phyloP scores from a whole-genome alignment of 768 basidiomycete genomes.

The Rhodosporidiobolus odoratus region DNA sequence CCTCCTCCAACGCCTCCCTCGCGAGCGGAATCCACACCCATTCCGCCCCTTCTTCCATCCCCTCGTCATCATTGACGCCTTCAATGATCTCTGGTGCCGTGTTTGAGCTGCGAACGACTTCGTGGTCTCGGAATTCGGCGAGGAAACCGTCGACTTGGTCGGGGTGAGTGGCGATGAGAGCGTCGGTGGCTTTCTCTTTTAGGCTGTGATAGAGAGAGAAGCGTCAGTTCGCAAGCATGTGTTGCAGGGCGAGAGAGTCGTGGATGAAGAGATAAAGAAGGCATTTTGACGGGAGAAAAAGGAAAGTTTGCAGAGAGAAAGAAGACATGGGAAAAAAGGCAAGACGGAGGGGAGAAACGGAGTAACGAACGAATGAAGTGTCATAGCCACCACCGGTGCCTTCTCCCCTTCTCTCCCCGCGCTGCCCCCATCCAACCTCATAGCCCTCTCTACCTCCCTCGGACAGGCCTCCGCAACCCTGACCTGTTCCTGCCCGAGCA shows the following conservation, averaged over 20 bases:
- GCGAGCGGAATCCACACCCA: constrained; percentile 81
- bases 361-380: constrained; percentile 34
- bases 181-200: constrained; percentile 67
- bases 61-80: constrained; percentile 48
- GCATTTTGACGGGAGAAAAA: no score
- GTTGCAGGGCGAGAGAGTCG: no score
- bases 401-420: constrained; percentile 26
- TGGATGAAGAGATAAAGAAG: no score
- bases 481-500: constrained; percentile 67
- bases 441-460: constrained; percentile 39
- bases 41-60: constrained; percentile 48
- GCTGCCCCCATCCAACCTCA: constrained; percentile 5
- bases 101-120: constrained; percentile 58
- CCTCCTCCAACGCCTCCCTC: constrained; percentile 60
- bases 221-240: no score
- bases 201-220: constrained; percentile 54
- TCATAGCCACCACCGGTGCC: constrained; percentile 48
- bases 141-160: constrained; percentile 73
- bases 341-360: not conserved
- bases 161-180: constrained; percentile 85
- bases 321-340: not conserved
- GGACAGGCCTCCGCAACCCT: constrained; percentile 53
- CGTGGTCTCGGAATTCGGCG: constrained; percentile 87
- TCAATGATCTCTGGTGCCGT: constrained; percentile 47
- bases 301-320: no score